phyloP scores from a whole-genome alignment of 345 rosid species.

The Populus ilicifolia region DNA sequence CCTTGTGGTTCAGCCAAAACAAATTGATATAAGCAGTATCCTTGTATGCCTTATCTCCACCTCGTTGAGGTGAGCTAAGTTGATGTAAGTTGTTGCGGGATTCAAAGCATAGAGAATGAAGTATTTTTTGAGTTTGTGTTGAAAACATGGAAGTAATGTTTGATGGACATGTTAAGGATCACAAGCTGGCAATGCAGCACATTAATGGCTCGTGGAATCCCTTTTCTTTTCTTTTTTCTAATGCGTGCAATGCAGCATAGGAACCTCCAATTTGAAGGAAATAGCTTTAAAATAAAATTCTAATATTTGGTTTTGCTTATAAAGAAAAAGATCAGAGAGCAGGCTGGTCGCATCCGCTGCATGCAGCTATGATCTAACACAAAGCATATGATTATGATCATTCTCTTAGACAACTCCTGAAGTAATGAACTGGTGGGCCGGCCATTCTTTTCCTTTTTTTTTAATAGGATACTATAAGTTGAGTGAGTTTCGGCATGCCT shows the following conservation, averaged over 20 bases:
- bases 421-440: not conserved
- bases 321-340: not conserved
- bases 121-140: not conserved
- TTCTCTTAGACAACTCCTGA: not conserved
- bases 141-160: not conserved
- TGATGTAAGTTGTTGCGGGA: slow-evolving; percentile 10
- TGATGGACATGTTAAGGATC: not conserved
- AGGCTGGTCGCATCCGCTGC: not conserved
- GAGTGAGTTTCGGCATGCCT: not conserved
- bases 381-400: not conserved
- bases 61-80: slow-evolving; percentile 8
- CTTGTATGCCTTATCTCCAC: slow-evolving; percentile 9
- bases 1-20: slow-evolving; percentile 5
- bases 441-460: not conserved
- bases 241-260: no score
- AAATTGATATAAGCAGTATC: slow-evolving; percentile 14
- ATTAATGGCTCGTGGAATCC: not conserved
- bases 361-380: not conserved
- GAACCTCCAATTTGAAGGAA: not conserved
- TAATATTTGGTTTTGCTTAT: not conserved
- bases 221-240: not conserved
- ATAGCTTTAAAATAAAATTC: not conserved
- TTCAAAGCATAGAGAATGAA: slow-evolving; percentile 11
- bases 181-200: not conserved
- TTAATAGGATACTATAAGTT: not conserved